A percentile compares a stretch with the other conserved stretches of the same genome.
phyloP scores from a whole-genome alignment of 1,284 basidiomycete species.

The Meira miltonrushii region DNA sequence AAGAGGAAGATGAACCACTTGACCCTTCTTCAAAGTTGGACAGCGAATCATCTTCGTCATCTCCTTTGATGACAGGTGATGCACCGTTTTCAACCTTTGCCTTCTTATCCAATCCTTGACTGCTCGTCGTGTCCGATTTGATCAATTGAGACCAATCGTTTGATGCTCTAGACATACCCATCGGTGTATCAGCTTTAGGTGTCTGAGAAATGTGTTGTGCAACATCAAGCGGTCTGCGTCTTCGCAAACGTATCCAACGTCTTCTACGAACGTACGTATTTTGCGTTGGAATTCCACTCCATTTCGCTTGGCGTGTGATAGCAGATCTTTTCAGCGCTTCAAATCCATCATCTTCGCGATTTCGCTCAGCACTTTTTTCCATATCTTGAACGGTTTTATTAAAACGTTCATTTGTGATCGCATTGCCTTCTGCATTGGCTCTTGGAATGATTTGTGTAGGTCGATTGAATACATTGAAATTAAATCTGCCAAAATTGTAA shows the following conservation, averaged over 20 bases:
- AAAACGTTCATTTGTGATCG: slow-evolving; percentile 28
- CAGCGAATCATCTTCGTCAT: slow-evolving; percentile 1
- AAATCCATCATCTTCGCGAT: slow-evolving; percentile 41
- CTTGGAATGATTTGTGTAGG: slow-evolving; percentile 26
- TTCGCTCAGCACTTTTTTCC: slow-evolving; percentile 21
- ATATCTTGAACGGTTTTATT: slow-evolving; percentile 22
- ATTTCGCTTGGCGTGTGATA: slow-evolving; percentile 32
- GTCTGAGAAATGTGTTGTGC: not conserved
- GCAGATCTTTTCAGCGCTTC: slow-evolving; percentile 45
- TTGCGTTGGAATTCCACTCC: slow-evolving; percentile 34
- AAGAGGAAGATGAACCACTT: no score
- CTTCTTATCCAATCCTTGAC: not conserved
- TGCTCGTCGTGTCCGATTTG: not conserved
- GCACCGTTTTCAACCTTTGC: not conserved
- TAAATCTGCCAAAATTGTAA: slow-evolving; percentile 37
- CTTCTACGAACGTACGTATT: slow-evolving; percentile 46
- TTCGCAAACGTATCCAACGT: slow-evolving; percentile 46
- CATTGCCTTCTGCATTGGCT: slow-evolving; percentile 24
- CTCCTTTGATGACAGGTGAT: not conserved
- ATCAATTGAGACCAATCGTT: slow-evolving; percentile 8
- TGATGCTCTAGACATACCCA: not conserved
- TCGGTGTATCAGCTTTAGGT: not conserved
- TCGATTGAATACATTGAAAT: slow-evolving; percentile 26
- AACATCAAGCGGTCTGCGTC: slow-evolving; percentile 14
- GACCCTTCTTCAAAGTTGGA: slow-evolving; percentile 21